phyloP scores from a whole-genome alignment of 169 alveolate genomes.

The Fabrea salina region DNA sequence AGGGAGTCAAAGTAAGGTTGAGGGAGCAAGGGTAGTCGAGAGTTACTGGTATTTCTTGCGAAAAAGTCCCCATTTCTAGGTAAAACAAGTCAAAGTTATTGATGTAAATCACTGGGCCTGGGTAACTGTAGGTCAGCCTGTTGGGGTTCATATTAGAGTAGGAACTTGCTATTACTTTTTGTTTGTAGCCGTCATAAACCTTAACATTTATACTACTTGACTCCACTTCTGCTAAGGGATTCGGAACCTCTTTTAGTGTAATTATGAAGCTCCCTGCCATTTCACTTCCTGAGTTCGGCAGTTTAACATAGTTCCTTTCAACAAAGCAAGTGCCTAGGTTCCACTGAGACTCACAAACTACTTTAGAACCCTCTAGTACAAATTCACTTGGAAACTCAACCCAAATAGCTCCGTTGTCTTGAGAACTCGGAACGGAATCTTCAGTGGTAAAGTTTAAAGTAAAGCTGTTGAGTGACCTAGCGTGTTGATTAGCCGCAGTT shows the following conservation, averaged over 20 bases:
- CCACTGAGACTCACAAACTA: neutral
- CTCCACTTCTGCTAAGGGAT: slow-evolving; percentile 4
- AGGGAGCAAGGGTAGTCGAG: slow-evolving; percentile 31
- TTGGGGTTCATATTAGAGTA: slow-evolving; percentile 12
- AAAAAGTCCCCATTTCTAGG: slow-evolving; percentile 11
- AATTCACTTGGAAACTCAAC: slow-evolving; percentile 27
- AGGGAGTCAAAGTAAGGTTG: slow-evolving; percentile 16
- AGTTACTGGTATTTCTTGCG: neutral
- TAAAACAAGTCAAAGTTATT: slow-evolving; percentile 3
- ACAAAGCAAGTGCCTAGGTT: neutral
- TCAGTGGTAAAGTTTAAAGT: slow-evolving; percentile 4
- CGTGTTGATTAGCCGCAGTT: neutral
- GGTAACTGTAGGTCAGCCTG: neutral
- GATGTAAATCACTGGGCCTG: slow-evolving; percentile 27
- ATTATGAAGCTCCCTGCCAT: neutral
- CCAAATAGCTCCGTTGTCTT: slow-evolving; percentile 22
- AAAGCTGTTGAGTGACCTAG: neutral
- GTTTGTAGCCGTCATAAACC: slow-evolving; percentile 24
- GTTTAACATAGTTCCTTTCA: neutral
- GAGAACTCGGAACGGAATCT: neutral
- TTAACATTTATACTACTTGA: neutral
- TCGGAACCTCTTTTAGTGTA: neutral
- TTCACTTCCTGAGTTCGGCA: neutral
- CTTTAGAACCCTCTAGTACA: neutral
- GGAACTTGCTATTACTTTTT: neutral